Evolutionary conservation across 2,329 filamentous ascomycete species (phyloP).

Genomic region (Arthrinium phaeospermum): DNA sequence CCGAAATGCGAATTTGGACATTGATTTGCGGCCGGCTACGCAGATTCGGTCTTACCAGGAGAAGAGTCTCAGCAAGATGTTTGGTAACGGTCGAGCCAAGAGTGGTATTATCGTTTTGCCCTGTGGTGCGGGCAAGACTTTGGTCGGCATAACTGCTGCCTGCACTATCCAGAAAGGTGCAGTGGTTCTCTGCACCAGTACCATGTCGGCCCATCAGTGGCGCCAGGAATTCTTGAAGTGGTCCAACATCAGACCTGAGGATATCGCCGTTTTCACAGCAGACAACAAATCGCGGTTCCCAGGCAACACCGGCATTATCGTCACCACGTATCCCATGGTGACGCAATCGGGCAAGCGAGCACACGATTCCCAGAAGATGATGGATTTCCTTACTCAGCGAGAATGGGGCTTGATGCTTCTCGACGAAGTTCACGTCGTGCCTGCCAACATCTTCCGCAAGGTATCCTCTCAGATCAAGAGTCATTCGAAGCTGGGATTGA

Average conservation of each 20-base stretch:
- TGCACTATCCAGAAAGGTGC: slow-evolving; percentile 98
- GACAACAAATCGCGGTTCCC: slow-evolving; percentile 86
- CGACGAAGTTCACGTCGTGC: slow-evolving; percentile 97
- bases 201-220: slow-evolving; percentile 98
- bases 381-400: slow-evolving; percentile 86
- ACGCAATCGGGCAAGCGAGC: slow-evolving; percentile 86
- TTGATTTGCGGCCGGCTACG: slow-evolving; percentile 87
- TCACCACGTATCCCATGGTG: slow-evolving; percentile 99
- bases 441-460: slow-evolving; percentile 93
- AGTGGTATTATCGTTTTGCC: slow-evolving; percentile 97
- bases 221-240: slow-evolving; percentile 95
- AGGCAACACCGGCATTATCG: slow-evolving; percentile 91
- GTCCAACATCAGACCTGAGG: slow-evolving; percentile 93
- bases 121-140: slow-evolving; percentile 94
- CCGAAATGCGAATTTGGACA: slow-evolving; percentile 88
- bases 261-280: slow-evolving; percentile 94
- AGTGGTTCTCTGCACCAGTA: slow-evolving; percentile 93
- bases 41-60: slow-evolving; percentile 95
- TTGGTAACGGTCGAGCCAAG: slow-evolving; percentile 95
- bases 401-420: slow-evolving; percentile 98
- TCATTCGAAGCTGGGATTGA: slow-evolving; percentile 93
- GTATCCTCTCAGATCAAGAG: slow-evolving; percentile 93
- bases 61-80: slow-evolving; percentile 98
- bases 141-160: slow-evolving; percentile 97
- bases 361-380: slow-evolving; percentile 95